A percentile compares a stretch with the other conserved stretches of the same genome.
Conservation (phyloP, 805 yeast species). For the Ogataea degrootiae region DNA sequence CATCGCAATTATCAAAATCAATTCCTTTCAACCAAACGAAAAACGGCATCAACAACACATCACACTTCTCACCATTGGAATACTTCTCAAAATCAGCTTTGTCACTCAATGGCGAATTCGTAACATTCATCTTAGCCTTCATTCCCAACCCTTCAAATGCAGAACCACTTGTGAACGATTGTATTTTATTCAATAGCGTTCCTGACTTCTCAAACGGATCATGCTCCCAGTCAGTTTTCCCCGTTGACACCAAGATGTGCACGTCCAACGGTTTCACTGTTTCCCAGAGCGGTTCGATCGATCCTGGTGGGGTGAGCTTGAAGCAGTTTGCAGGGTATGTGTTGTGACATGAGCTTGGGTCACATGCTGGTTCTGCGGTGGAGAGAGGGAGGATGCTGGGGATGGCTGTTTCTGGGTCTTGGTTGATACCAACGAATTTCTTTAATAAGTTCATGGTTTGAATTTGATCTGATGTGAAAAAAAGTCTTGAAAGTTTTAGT, state of each 20-base stretch:
- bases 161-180: slow-evolving; percentile 10
- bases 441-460: background rate
- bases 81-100: slow-evolving; percentile 35
- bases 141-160: slow-evolving; percentile 18
- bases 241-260: slow-evolving; percentile 80
- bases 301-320: slow-evolving; percentile 33
- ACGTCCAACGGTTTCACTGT: slow-evolving; percentile 64
- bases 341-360: slow-evolving; percentile 39
- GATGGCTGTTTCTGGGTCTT: slow-evolving; percentile 22
- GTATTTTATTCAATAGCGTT: slow-evolving; percentile 23
- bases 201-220: slow-evolving; percentile 50
- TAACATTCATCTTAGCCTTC: slow-evolving; percentile 17
- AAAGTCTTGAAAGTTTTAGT: too few relatives aligned
- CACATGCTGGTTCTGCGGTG: slow-evolving; percentile 50
- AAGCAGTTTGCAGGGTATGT: slow-evolving; percentile 21
- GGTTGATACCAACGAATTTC: too few relatives aligned
- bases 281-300: slow-evolving; percentile 50
- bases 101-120: slow-evolving; percentile 24
- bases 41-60: slow-evolving; percentile 65
- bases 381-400: slow-evolving; percentile 39
- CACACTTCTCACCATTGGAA: slow-evolving; percentile 43
- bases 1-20: slow-evolving; percentile 36
- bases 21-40: slow-evolving; percentile 65
- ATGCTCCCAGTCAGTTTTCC: slow-evolving; percentile 78
- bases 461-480: background rate